Conservation (phyloP, 345 rosid species). For the Populus deltoides region DNA sequence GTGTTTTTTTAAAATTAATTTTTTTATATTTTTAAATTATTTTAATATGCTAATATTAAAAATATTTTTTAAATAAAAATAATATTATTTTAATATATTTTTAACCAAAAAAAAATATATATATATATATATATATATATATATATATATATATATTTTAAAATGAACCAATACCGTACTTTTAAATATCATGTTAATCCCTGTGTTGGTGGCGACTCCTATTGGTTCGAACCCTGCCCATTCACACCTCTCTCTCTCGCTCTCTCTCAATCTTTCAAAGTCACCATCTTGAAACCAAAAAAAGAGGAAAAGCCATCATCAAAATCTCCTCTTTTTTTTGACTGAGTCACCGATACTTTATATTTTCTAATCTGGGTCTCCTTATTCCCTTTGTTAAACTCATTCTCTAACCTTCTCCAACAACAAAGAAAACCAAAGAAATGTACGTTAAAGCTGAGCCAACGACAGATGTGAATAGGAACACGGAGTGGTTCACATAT, state of each 20-base stretch:
- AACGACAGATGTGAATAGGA: slow-evolving; percentile 75
- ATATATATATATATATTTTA: too few relatives aligned
- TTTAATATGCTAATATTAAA: rapidly evolving
- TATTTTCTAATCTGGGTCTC: background rate
- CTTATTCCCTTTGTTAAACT: background rate
- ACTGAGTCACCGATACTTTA: slow-evolving; percentile 3
- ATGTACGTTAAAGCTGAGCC: slow-evolving; percentile 70
- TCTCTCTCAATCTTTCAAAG: background rate
- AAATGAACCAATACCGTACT: too few relatives aligned
- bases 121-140: too few relatives aligned
- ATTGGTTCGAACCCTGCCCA: background rate
- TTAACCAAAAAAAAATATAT: too few relatives aligned
- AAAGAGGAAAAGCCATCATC: background rate
- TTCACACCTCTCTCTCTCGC: background rate
- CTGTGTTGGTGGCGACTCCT: background rate
- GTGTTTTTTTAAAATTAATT: too few relatives aligned
- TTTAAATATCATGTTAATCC: background rate
- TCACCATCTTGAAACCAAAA: background rate
- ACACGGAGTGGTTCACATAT: slow-evolving; percentile 86
- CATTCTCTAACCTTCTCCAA: background rate
- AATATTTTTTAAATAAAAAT: too few relatives aligned
- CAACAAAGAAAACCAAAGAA: background rate
- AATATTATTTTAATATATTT: too few relatives aligned
- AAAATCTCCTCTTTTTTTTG: slow-evolving; percentile 6
- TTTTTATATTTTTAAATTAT: too few relatives aligned